Evolutionary conservation across 495 filamentous ascomycete species (phyloP).

Genomic region (Hypoxylon fuscum): DNA sequence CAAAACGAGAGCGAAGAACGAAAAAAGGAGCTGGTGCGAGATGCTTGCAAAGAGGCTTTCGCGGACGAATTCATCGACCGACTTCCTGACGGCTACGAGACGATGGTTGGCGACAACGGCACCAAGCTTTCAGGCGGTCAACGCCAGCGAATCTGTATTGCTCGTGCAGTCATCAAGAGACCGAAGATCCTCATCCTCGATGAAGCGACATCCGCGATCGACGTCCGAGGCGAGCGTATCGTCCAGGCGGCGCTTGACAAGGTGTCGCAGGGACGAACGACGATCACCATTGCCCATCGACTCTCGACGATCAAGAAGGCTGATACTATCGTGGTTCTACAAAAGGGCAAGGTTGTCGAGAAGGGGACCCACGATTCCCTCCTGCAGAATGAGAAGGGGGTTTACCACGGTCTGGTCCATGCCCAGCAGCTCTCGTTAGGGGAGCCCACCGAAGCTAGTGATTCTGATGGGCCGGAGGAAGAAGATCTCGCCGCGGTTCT

Average conservation of each 20-base stretch:
- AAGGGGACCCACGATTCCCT: constrained; percentile 75
- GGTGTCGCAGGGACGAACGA: constrained; percentile 74
- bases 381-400: constrained; percentile 64
- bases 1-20: constrained; percentile 61
- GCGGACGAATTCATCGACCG: constrained; percentile 67
- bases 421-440: constrained; percentile 62
- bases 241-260: constrained; percentile 77
- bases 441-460: constrained; percentile 32
- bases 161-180: constrained; percentile 74
- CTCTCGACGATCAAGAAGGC: constrained; percentile 76
- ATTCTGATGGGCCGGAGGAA: constrained; percentile 47
- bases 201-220: constrained; percentile 85
- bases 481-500: constrained; percentile 53
- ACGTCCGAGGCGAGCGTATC: constrained; percentile 72
- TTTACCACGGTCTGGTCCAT: constrained; percentile 63
- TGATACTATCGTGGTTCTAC: constrained; percentile 73
- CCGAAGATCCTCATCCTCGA: constrained; percentile 85
- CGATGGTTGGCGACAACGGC: constrained; percentile 59
- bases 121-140: constrained; percentile 64
- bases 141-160: constrained; percentile 76
- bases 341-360: constrained; percentile 69
- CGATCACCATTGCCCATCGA: constrained; percentile 79
- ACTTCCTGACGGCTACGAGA: constrained; percentile 67
- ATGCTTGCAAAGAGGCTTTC: constrained; percentile 66
- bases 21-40: constrained; percentile 62